A percentile compares a stretch with the other conserved stretches of the same genome.
These are phyloP conservation scores for Tetrahymena malaccensis DNA, from an alignment of 73 alveolate genomes.

Conservation along the genomic window DNA sequence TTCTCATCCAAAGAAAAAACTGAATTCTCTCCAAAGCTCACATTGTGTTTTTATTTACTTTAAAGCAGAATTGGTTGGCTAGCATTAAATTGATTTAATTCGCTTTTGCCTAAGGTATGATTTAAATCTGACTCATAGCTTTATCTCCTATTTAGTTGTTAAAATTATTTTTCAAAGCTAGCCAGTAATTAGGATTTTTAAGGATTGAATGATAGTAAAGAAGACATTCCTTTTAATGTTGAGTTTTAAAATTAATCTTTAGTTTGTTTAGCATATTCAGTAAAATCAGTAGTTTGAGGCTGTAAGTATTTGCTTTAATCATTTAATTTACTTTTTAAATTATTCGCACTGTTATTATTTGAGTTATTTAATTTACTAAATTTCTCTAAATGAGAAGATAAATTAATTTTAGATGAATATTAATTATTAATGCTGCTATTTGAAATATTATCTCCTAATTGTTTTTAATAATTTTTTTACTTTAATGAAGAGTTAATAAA, in stretches of 20 bases:
- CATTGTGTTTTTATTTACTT: background rate
- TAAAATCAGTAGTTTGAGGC: background rate
- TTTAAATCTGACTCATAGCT: background rate
- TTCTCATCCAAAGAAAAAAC: background rate
- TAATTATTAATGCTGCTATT: background rate
- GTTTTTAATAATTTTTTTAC: too few species aligned
- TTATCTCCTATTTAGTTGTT: background rate
- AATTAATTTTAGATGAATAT: background rate
- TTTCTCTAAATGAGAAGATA: background rate
- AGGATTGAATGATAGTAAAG: background rate
- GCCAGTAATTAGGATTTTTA: background rate
- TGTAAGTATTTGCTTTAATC: background rate
- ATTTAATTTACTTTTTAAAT: background rate
- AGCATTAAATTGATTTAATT: background rate
- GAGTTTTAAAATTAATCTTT: background rate
- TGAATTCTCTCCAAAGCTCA: background rate
- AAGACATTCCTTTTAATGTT: background rate
- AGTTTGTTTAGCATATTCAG: background rate
- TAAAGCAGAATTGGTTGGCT: background rate
- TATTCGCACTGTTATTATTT: background rate
- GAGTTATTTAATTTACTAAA: background rate
- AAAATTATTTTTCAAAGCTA: background rate
- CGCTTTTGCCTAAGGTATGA: background rate
- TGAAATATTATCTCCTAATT: background rate
- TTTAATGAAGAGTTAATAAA: background rate